A percentile compares a stretch with the other conserved stretches of the same genome.
These are phyloP conservation scores for Cryphonectria japonica DNA, from an alignment of 2,329 filamentous ascomycete species.

Conservation along the genomic window DNA sequence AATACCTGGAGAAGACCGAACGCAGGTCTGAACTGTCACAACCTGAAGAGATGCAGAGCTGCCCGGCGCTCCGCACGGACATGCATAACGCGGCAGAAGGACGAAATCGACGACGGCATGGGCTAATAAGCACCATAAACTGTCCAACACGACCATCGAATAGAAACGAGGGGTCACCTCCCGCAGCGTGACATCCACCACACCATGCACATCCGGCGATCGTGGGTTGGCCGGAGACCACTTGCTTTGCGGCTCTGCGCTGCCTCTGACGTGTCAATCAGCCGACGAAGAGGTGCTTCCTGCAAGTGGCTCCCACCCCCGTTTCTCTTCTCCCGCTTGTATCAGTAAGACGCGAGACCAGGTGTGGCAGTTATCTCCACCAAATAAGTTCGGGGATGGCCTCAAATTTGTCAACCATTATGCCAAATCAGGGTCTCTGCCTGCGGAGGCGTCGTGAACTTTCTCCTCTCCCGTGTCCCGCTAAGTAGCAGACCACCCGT, in stretches of 20 bases:
- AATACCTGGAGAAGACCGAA: not conserved
- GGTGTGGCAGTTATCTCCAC: conserved; percentile 20
- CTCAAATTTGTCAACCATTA: conserved; percentile 12
- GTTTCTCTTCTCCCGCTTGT: conserved; percentile 2
- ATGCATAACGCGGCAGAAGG: conserved; percentile 9
- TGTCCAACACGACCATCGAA: conserved; percentile 17
- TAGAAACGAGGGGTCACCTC: conserved; percentile 20
- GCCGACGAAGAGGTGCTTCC: conserved; percentile 22
- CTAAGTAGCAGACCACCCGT: not conserved
- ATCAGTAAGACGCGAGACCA: conserved; percentile 6
- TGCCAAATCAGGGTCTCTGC: conserved; percentile 10
- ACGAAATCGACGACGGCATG: conserved; percentile 4
- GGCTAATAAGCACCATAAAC: conserved; percentile 11
- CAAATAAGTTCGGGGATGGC: conserved; percentile 20
- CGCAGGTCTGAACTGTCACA: not conserved
- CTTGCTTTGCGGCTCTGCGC: conserved; percentile 29
- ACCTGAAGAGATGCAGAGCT: conserved; percentile 12
- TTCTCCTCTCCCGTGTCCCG: not conserved
- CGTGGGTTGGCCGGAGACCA: conserved; percentile 14
- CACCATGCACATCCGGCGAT: conserved; percentile 10
- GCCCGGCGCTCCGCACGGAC: conserved; percentile 14
- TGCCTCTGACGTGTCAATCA: conserved; percentile 30
- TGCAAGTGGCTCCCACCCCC: conserved; percentile 21
- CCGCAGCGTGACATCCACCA: conserved; percentile 11
- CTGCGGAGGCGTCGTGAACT: not conserved